Base-by-base conservation (phyloP, 768 basidiomycete species). In the Mycena rebaudengoi region DNA sequence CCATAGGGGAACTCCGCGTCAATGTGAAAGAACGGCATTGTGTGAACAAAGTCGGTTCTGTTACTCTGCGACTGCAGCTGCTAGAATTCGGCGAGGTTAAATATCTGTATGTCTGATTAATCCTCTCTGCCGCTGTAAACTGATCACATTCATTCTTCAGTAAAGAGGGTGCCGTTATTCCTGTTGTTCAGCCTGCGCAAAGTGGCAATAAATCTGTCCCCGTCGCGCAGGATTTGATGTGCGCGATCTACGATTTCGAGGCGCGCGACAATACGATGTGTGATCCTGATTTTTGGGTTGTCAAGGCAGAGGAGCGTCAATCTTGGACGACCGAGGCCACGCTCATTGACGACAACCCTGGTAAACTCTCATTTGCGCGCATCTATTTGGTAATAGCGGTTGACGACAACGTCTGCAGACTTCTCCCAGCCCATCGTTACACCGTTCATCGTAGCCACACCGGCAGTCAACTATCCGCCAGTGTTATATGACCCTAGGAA, bases 291-390 rank as follows among this genome's bases (percentile, higher is more conserved):
- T 26, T 54, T 5, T 66, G 59, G 64, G n/a, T 32, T 11, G 51
- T 66, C 37, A 49, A 56, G n/a, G 64, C 64, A 4, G 52, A 66
- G 35, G 59, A 66, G 28, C 58, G 64, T 29, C 5, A 3, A 10
- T 45, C 45, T 20, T 66, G 58, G 58, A 20, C 33, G 12, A 55
- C 64, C 7, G 64, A 44, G 39, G 52, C 35, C 21, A 33, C 23
- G 5, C 59, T 66, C 26, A 23, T 66, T 33, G 37, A 30, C 26
- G 33, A 48, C 23, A 50, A 52, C 21, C 28, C 39, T 5, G 29
- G 52, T 49, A 37, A 10, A 35, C 18, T 13, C 18, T n/a, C 26
- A 7, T 43, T 12, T 20, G 14, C 11, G 10, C 11, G n/a, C 20
- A 11, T 23, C 1, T 10, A 18, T 6, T 7, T 6, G 1, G 21